A percentile compares a stretch with the other conserved stretches of the same genome.
Evolutionary conservation across 257 asterid species (phyloP).

Genomic region (Solanum habrochaites): DNA sequence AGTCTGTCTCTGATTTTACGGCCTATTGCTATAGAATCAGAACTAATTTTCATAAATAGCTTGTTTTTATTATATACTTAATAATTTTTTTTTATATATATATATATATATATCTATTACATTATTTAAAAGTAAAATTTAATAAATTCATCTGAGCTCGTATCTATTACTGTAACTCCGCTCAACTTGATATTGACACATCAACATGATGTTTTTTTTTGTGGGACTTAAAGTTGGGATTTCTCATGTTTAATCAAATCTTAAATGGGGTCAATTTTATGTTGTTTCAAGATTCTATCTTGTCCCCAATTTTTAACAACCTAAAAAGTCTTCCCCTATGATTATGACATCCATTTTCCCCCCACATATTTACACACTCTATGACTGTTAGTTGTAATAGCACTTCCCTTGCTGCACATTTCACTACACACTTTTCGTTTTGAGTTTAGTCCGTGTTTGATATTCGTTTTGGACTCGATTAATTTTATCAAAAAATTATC

Average conservation of each 20-base stretch:
- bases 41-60: neutral
- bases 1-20: neutral
- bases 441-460: accelerated
- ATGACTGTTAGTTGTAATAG: neutral
- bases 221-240: neutral
- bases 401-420: neutral
- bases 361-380: neutral
- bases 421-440: neutral
- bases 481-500: neutral
- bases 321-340: neutral
- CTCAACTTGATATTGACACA: neutral
- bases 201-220: neutral
- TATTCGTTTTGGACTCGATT: no score
- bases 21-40: neutral
- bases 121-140: neutral
- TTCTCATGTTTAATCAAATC: constrained; percentile 3
- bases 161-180: neutral
- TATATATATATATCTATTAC: no score
- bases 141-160: neutral
- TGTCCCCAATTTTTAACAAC: neutral
- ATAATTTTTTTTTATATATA: neutral
- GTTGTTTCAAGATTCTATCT: constrained; percentile 6
- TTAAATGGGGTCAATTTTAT: neutral
- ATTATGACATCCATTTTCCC: neutral
- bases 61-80: neutral